These are phyloP conservation scores for Solanum sejunctum DNA, from an alignment of 257 asterid species.

Conservation along the genomic window DNA sequence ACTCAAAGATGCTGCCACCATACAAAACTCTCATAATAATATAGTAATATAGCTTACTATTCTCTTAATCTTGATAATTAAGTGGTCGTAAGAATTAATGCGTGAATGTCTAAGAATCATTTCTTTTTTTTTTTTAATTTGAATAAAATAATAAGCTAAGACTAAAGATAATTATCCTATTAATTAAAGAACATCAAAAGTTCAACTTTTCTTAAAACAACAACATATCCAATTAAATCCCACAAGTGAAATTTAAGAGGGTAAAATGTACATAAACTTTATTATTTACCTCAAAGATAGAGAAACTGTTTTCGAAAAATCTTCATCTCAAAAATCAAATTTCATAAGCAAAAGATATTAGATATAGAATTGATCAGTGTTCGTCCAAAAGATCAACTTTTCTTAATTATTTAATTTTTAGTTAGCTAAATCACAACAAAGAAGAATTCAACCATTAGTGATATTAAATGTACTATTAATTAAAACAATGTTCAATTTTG, in stretches of 20 bases:
- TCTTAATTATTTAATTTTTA: background rate
- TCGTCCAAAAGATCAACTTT: background rate
- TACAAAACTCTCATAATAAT: background rate
- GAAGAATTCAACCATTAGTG: background rate
- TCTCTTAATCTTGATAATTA: background rate
- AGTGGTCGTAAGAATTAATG: background rate
- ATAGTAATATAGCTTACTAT: background rate
- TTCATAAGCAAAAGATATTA: too few relatives aligned
- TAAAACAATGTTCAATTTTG: background rate
- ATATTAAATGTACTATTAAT: background rate
- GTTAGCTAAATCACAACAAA: background rate
- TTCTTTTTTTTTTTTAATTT: background rate
- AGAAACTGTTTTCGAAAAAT: too few relatives aligned
- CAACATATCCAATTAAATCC: too few relatives aligned
- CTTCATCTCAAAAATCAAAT: too few relatives aligned
- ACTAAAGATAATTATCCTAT: background rate
- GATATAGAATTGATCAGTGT: too few relatives aligned
- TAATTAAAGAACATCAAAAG: background rate
- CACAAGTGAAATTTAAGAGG: fast-evolving
- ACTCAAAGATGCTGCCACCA: background rate
- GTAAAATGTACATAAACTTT: too few relatives aligned
- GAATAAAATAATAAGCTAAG: background rate
- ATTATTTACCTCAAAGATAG: too few relatives aligned
- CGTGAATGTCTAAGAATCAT: background rate
- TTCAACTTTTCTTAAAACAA: background rate